A percentile compares a stretch with the other conserved stretches of the same genome.
Conservation (phyloP, 371 early-diverging fungal species). For the Mycotypha africana region DNA sequence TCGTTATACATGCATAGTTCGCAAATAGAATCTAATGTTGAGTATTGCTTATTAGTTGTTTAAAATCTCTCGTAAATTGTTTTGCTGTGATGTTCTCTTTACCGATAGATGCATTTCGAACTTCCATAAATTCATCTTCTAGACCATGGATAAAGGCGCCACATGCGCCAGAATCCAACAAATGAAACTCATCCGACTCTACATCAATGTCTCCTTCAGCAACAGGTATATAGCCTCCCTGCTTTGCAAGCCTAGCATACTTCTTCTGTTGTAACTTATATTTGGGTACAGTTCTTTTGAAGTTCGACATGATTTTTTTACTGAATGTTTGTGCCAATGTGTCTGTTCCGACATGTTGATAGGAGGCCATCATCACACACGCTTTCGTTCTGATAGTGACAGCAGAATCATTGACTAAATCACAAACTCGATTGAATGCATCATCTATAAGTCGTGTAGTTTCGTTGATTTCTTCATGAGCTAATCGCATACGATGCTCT, state of each 20-base stretch:
- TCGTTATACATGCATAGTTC: conserved; percentile 63
- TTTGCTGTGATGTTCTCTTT: no score
- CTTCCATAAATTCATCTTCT: conserved; percentile 88
- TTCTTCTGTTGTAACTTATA: conserved; percentile 19
- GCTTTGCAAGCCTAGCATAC: not conserved
- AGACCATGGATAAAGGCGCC: conserved; percentile 92
- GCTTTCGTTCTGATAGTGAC: conserved; percentile 66
- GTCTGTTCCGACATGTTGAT: conserved; percentile 50
- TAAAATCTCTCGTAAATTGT: no score
- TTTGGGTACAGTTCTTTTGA: conserved; percentile 16
- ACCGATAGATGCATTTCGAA: conserved; percentile 81
- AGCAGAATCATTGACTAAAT: conserved; percentile 71
- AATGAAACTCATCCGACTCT: conserved; percentile 54
- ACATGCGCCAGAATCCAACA: conserved; percentile 70
- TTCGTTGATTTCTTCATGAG: conserved; percentile 36
- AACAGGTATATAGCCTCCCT: conserved; percentile 36
- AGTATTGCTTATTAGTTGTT: no score
- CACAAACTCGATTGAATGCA: conserved; percentile 71
- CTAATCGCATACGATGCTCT: conserved; percentile 39
- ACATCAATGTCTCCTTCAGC: conserved; percentile 68
- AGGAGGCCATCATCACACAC: conserved; percentile 60
- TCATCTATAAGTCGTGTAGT: conserved; percentile 67
- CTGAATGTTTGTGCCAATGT: conserved; percentile 69
- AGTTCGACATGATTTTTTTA: conserved; percentile 71
- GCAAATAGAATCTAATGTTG: conserved; percentile 76